Evolutionary conservation across 1,284 basidiomycete species (phyloP), one percentile per base, ranked within the genome.

Genomic region (Mycena citricolor): DNA sequence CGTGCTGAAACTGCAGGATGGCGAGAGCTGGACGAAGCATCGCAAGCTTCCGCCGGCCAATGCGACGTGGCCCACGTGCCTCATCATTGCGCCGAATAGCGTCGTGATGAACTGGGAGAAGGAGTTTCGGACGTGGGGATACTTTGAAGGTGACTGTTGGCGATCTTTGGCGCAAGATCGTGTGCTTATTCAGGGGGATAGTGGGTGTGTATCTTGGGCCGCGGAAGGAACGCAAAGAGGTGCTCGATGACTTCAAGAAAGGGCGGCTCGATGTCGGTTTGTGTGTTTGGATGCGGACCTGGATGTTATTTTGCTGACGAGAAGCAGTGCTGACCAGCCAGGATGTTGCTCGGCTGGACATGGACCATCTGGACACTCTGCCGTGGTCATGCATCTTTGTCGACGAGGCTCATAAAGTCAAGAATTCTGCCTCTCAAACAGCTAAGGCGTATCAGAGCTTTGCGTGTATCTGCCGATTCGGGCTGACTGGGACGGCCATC

Each of bases 371-470:
- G 2, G 76, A 82, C 40, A 69, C 73, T 33, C 73, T 90, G 13
- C 64, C 80, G 0, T 86, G 79, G 77, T 80, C 80, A 1, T 75
- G 79, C 44, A 69, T 90, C 37, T 77, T 94, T 47, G 78, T 91
- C 11, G 90, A 94, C 55, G 91, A 94, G 61, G 90, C 79, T 0
- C 90, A 94, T 58, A 77, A 79, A 8, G 71, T 92, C 49, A 94
- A 93, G 63, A 91, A 90, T 49, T 74, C 80, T 1, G 59, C 60
- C 26, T 78, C 77, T 1, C 78, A 83, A 54, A 77, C 81, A 8
- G 81, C 85, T 0, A 42, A 61, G 22, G 83, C 87, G 0, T 81
- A 84, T 51, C 76, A 83, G 51, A 72, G 68, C 32, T 87, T 92
- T 56, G 44, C 59, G 0, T 89, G 85, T 57, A 45, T 59, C 12